Evolutionary conservation across 331 rosid species (phyloP), one percentile per base, ranked within the genome.

Genomic region (Malus hybrid): DNA sequence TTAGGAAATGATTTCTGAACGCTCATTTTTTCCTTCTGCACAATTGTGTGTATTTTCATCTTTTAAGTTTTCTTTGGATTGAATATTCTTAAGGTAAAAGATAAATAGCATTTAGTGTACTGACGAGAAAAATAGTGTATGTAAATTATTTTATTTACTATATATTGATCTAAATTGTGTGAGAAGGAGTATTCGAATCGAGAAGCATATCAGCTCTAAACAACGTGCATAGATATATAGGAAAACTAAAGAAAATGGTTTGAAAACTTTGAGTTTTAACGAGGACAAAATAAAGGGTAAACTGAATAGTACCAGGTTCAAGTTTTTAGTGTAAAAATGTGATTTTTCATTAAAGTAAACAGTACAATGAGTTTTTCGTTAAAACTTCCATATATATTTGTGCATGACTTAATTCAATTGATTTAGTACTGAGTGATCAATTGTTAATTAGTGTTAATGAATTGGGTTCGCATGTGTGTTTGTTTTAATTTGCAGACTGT

Each of bases 401-500:
- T 50, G 56, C 56, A 3, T 16, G 56, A 50, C 56, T 50, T 50
- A 15, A 24, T 0, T 50, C 9, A 16, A 16, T 50, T 50, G 56
- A 16, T 50, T 50, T 50, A 50, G 56, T 2, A 16, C n/a, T 6
- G 1, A 16, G 9, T 50, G 56, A 24, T 24, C 56, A 16, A 50
- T 5, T 5, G n/a, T 50, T 50, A 15, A 16, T 50, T 50, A 50
- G 56, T 50, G 67, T 62, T 62, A 28, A 16, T 71, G 55, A 50
- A 7, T 18, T 5, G 36, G 24, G 24, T 19, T 32, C 29, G 27
- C 63, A 7, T 19, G 63, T n/a, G 63, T 20, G 14, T 6, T 18
- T 44, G 63, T 13, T 9, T 6, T 10, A 7, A 50, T 69, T n/a
- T 73, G 82, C 79, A 88, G 98, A 87, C n/a, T 88, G 91, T 78